A percentile compares a stretch with the other conserved stretches of the same genome.
phyloP scores from a whole-genome alignment of 768 basidiomycete species.

The Steccherinum ochraceum region DNA sequence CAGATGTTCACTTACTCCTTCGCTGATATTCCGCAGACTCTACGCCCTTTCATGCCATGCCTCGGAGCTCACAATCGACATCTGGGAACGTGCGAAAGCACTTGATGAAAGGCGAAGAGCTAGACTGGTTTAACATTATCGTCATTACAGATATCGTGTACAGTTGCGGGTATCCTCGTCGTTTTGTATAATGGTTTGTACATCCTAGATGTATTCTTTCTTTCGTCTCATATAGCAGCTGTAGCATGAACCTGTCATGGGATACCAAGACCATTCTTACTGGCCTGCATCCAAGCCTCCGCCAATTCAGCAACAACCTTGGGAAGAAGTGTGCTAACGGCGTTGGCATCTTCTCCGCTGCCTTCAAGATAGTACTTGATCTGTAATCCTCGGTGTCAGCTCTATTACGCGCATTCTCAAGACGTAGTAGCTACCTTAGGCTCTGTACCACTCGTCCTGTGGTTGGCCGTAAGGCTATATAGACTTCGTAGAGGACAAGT shows the following conservation, averaged over 20 bases:
- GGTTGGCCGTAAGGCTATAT: background rate
- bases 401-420: background rate
- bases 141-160: background rate
- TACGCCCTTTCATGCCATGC: slow-evolving; percentile 57
- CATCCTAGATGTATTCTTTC: too few species aligned
- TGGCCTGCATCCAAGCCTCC: slow-evolving; percentile 62
- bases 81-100: slow-evolving; percentile 62
- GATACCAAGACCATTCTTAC: slow-evolving; percentile 39
- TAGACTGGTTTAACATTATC: slow-evolving; percentile 7
- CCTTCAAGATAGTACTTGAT: slow-evolving; percentile 92
- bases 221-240: too few species aligned
- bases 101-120: slow-evolving; percentile 44
- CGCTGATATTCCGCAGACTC: slow-evolving; percentile 34
- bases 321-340: slow-evolving; percentile 44
- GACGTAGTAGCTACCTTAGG: slow-evolving; percentile 54
- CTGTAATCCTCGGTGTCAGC: slow-evolving; percentile 23
- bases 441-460: slow-evolving; percentile 83
- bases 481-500: slow-evolving; percentile 9
- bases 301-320: slow-evolving; percentile 56
- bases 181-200: too few species aligned
- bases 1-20: background rate
- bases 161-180: background rate
- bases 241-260: slow-evolving; percentile 16
- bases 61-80: slow-evolving; percentile 43
- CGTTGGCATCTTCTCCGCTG: slow-evolving; percentile 43